phyloP scores from a whole-genome alignment of 75 land plant species.

The Sequoia sempervirens region DNA sequence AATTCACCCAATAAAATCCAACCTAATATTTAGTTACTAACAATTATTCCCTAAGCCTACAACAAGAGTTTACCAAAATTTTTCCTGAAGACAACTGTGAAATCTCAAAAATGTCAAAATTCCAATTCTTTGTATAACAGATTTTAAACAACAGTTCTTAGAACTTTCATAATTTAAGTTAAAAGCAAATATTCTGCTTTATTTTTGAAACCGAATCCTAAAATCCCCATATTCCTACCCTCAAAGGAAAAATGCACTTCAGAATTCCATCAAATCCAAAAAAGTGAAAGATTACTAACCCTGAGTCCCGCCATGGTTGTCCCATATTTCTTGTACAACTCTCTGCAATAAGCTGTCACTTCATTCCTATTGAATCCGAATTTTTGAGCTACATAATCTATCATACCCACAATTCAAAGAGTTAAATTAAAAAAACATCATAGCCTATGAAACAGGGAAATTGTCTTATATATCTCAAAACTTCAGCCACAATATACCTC shows the following conservation, averaged over 20 bases:
- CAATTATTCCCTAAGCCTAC: background rate
- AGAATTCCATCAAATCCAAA: background rate
- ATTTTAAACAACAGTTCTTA: background rate
- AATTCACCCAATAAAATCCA: too few species aligned
- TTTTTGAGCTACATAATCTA: constrained; percentile 73
- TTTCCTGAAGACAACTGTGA: background rate
- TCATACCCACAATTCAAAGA: constrained; percentile 1
- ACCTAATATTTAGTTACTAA: background rate
- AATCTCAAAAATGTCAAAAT: background rate
- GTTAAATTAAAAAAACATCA: background rate
- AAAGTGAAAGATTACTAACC: constrained; percentile 24
- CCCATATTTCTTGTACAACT: constrained; percentile 67
- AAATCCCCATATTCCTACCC: background rate
- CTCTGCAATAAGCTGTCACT: constrained; percentile 32
- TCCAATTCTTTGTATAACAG: background rate
- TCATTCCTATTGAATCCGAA: constrained; percentile 52
- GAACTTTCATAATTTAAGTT: background rate
- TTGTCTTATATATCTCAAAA: background rate
- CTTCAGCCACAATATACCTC: constrained; percentile 23
- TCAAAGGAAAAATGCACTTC: background rate
- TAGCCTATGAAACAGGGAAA: background rate
- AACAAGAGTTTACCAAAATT: background rate
- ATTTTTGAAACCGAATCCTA: background rate
- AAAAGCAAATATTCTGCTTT: background rate
- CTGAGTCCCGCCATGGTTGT: constrained; percentile 92